phyloP scores from a whole-genome alignment of 2,329 filamentous ascomycete genomes.

The Pyrenophora tritici-repentis region DNA sequence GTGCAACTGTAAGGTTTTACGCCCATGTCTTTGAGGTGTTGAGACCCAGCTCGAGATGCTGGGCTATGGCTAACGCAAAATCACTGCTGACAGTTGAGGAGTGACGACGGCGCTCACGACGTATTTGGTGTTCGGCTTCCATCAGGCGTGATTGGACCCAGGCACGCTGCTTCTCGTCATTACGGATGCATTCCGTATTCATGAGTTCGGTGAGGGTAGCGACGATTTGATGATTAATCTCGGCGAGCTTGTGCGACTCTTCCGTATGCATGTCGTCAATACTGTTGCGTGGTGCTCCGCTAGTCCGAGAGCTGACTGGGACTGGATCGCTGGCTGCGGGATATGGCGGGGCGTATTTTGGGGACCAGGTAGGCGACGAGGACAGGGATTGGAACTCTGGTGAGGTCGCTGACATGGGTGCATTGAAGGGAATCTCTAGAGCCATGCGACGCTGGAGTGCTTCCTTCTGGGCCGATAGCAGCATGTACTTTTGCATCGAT shows the following conservation, averaged over 20 bases:
- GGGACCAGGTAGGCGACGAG: constrained; percentile 38
- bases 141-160: constrained; percentile 60
- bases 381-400: constrained; percentile 44
- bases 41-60: constrained; percentile 39
- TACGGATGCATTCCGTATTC: constrained; percentile 57
- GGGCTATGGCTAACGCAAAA: constrained; percentile 44
- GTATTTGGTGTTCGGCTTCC: constrained; percentile 59
- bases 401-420: constrained; percentile 43
- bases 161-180: constrained; percentile 51
- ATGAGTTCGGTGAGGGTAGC: constrained; percentile 59
- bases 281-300: constrained; percentile 24
- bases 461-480: constrained; percentile 49
- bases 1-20: constrained; percentile 12
- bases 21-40: constrained; percentile 37
- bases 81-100: constrained; percentile 44
- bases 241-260: constrained; percentile 54
- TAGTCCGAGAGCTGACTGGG: constrained; percentile 22
- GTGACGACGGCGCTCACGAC: constrained; percentile 48
- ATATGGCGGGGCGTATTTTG: constrained; percentile 30
- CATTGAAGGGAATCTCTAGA: constrained; percentile 39
- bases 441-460: constrained; percentile 48
- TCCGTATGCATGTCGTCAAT: constrained; percentile 42
- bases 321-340: constrained; percentile 33
- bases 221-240: constrained; percentile 60
- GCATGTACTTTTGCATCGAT: constrained; percentile 48